phyloP scores from a whole-genome alignment of 371 early-diverging fungal genomes.

The Umbelopsis sp. region DNA sequence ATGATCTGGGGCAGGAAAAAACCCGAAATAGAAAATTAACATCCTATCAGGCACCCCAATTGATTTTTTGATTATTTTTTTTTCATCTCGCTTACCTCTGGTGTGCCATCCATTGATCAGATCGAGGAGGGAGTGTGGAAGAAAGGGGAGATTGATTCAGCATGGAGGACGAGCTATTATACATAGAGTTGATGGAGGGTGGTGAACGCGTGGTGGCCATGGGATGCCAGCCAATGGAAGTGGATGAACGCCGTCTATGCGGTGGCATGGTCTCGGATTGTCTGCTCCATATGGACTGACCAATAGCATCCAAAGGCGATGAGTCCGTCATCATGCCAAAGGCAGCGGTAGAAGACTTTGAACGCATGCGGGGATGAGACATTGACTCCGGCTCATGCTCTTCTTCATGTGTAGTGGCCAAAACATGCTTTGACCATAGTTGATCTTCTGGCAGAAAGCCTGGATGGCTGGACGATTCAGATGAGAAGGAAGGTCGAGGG shows the following conservation, averaged over 20 bases:
- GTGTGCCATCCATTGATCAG: slow-evolving; percentile 6
- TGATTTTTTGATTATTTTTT: no score
- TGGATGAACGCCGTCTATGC: slow-evolving; percentile 9
- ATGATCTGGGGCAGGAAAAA: no score
- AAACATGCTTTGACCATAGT: slow-evolving; percentile 15
- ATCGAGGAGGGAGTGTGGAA: slow-evolving; percentile 5
- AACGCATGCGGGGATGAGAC: not conserved
- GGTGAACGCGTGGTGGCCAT: slow-evolving; percentile 15
- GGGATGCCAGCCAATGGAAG: slow-evolving; percentile 12
- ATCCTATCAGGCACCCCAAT: no score
- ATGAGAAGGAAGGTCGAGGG: slow-evolving; percentile 8
- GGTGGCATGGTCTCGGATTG: not conserved
- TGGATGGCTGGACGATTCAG: not conserved
- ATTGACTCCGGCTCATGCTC: not conserved
- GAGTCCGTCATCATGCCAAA: slow-evolving; percentile 12
- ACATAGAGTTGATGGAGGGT: not conserved
- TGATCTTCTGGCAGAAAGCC: slow-evolving; percentile 10
- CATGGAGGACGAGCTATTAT: not conserved
- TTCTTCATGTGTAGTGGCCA: slow-evolving; percentile 10
- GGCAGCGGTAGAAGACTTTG: slow-evolving; percentile 11
- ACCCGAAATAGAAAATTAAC: no score
- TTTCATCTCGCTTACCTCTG: not conserved
- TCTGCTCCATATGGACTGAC: slow-evolving; percentile 6
- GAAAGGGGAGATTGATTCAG: not conserved
- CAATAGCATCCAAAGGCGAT: slow-evolving; percentile 1